A percentile compares a stretch with the other conserved stretches of the same genome.
These are phyloP conservation scores for Penicillium bovifimosum DNA, from an alignment of 495 filamentous ascomycete genomes.

Conservation along the genomic window DNA sequence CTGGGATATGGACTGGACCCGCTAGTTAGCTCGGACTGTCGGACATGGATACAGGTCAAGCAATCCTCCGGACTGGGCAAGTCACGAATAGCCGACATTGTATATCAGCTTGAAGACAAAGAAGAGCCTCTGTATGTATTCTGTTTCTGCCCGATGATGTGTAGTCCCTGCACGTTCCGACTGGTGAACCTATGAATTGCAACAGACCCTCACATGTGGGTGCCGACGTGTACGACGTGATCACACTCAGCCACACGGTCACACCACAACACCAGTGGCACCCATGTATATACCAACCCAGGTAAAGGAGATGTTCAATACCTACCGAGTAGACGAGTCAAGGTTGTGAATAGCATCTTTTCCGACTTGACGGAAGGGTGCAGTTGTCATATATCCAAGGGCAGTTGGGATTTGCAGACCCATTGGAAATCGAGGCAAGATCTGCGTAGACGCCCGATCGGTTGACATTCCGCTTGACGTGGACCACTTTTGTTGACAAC, in stretches of 20 bases:
- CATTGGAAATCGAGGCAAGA: conserved; percentile 67
- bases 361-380: conserved; percentile 53
- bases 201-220: conserved; percentile 56
- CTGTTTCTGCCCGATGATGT: conserved; percentile 77
- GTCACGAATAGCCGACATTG: conserved; percentile 76
- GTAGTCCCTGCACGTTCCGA: conserved; percentile 58
- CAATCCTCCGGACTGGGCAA: conserved; percentile 30
- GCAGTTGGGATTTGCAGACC: conserved; percentile 71
- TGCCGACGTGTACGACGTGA: conserved; percentile 19
- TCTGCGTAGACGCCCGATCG: conserved; percentile 56
- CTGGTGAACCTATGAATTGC: conserved; percentile 54
- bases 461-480: conserved; percentile 66
- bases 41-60: neutral
- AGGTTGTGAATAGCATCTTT: conserved; percentile 86
- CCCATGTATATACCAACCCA: conserved; percentile 68
- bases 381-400: conserved; percentile 80
- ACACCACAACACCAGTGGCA: too few relatives aligned
- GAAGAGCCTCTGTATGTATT: conserved; percentile 44
- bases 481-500: conserved; percentile 66
- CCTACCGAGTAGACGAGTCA: conserved; percentile 52
- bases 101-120: conserved; percentile 74
- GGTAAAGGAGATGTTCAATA: conserved; percentile 72
- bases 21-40: neutral
- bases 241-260: conserved; percentile 46
- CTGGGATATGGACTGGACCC: conserved; percentile 61